These are phyloP conservation scores for Monosporascus sp. DNA, from an alignment of 2,329 filamentous ascomycete genomes.

Conservation along the genomic window DNA sequence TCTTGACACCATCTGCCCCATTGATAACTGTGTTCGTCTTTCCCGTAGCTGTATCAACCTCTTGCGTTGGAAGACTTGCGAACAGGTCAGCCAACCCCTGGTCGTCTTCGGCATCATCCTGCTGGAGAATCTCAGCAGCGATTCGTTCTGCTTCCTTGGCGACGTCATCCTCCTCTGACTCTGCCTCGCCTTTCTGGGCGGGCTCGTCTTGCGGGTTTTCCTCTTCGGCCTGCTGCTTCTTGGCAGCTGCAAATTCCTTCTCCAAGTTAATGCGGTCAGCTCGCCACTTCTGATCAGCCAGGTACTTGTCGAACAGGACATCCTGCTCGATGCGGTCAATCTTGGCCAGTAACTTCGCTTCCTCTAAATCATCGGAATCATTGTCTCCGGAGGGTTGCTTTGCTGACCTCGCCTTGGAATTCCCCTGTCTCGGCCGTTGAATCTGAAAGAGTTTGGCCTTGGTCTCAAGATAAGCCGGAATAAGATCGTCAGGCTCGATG, in stretches of 20 bases:
- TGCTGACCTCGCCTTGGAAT: slow-evolving; percentile 30
- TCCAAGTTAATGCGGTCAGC: slow-evolving; percentile 53
- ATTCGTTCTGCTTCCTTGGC: slow-evolving; percentile 53
- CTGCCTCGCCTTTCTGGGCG: slow-evolving; percentile 19
- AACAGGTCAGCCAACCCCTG: slow-evolving; percentile 50
- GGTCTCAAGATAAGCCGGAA: slow-evolving; percentile 71
- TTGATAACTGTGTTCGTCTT: slow-evolving; percentile 52
- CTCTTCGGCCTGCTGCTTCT: slow-evolving; percentile 33
- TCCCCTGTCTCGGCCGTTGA: slow-evolving; percentile 47
- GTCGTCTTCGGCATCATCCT: slow-evolving; percentile 50
- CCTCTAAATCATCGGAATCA: slow-evolving; percentile 37
- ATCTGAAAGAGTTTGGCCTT: slow-evolving; percentile 63
- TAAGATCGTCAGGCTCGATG: slow-evolving; percentile 68
- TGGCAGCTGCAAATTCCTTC: slow-evolving; percentile 51
- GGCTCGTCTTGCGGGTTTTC: slow-evolving; percentile 25
- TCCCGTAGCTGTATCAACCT: slow-evolving; percentile 53
- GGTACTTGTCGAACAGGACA: slow-evolving; percentile 63
- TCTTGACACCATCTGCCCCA: slow-evolving; percentile 44
- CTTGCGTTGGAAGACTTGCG: slow-evolving; percentile 53
- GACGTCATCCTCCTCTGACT: slow-evolving; percentile 39
- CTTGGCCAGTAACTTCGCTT: slow-evolving; percentile 66
- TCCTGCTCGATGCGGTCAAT: slow-evolving; percentile 73
- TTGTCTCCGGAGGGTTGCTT: slow-evolving; percentile 11
- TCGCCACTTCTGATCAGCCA: slow-evolving; percentile 63
- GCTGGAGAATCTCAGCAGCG: slow-evolving; percentile 51